Conservation (phyloP, 2,329 filamentous ascomycete species). For the Penicillium sp. region DNA sequence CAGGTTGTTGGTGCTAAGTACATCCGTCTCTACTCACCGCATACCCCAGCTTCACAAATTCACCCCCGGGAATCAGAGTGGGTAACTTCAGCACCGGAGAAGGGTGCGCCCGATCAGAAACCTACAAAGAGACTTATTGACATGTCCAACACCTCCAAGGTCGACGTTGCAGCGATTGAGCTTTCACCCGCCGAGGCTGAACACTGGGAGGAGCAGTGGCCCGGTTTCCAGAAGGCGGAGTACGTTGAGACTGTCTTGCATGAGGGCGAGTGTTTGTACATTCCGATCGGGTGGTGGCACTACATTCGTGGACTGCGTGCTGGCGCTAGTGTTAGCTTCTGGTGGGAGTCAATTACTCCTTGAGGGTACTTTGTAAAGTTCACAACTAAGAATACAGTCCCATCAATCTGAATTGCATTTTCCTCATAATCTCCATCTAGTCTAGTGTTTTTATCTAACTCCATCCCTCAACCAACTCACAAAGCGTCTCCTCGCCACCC, state of each 20-base stretch:
- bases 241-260: constrained; percentile 75
- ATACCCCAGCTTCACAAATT: constrained; percentile 50
- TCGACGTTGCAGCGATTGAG: constrained; percentile 74
- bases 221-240: constrained; percentile 58
- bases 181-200: constrained; percentile 46
- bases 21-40: constrained; percentile 78
- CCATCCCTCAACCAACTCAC: constrained; percentile 48
- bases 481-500: constrained; percentile 50
- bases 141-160: constrained; percentile 84
- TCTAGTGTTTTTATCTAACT: constrained; percentile 8
- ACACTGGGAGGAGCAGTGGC: constrained; percentile 49
- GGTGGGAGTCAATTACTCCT: constrained; percentile 65
- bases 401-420: not conserved
- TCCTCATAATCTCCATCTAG: not conserved
- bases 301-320: constrained; percentile 83
- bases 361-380: constrained; percentile 23
- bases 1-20: constrained; percentile 93
- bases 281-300: constrained; percentile 97
- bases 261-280: constrained; percentile 82
- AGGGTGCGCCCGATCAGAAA: not conserved
- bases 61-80: constrained; percentile 41
- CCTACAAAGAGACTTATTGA: constrained; percentile 55
- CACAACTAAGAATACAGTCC: no score
- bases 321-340: constrained; percentile 95
- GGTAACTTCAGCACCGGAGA: constrained; percentile 23